Percentiles rank a stretch among this genome's conserved stretches.
These are phyloP conservation scores for Curvularia sp. DNA, from an alignment of 2,329 filamentous ascomycete species.

Conservation along the genomic window DNA sequence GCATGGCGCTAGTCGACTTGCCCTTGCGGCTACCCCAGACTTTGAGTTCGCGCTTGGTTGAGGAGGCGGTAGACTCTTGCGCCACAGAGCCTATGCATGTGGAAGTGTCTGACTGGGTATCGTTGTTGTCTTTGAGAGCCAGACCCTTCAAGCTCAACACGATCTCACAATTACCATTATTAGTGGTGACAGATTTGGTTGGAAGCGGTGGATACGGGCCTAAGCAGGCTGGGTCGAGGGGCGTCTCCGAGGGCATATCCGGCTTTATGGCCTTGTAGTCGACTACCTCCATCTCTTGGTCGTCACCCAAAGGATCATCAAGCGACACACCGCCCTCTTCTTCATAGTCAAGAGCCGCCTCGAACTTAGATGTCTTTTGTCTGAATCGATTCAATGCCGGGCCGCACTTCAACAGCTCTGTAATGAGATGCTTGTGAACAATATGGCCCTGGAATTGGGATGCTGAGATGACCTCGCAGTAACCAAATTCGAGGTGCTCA, in stretches of 20 bases:
- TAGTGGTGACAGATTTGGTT: constrained; percentile 6
- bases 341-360: constrained; percentile 39
- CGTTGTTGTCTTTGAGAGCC: constrained; percentile 23
- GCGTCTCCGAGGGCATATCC: constrained; percentile 14
- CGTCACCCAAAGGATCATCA: constrained; percentile 26
- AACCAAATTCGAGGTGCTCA: constrained; percentile 62
- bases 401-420: constrained; percentile 35
- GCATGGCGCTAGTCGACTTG: constrained; percentile 31
- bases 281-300: constrained; percentile 29
- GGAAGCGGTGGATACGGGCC: constrained; percentile 35
- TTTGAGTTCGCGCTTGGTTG: constrained; percentile 24
- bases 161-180: constrained; percentile 11
- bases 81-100: constrained; percentile 11
- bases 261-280: constrained; percentile 39
- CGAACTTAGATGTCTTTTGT: constrained; percentile 40
- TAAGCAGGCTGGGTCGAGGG: background rate
- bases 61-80: constrained; percentile 8
- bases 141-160: constrained; percentile 20
- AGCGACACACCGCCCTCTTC: constrained; percentile 38
- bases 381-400: constrained; percentile 32
- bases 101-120: constrained; percentile 12
- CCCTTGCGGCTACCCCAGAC: constrained; percentile 33
- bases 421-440: constrained; percentile 59
- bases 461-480: constrained; percentile 56
- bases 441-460: constrained; percentile 58